phyloP scores from a whole-genome alignment of 2,329 filamentous ascomycete genomes.

The Xylaria sp. region DNA sequence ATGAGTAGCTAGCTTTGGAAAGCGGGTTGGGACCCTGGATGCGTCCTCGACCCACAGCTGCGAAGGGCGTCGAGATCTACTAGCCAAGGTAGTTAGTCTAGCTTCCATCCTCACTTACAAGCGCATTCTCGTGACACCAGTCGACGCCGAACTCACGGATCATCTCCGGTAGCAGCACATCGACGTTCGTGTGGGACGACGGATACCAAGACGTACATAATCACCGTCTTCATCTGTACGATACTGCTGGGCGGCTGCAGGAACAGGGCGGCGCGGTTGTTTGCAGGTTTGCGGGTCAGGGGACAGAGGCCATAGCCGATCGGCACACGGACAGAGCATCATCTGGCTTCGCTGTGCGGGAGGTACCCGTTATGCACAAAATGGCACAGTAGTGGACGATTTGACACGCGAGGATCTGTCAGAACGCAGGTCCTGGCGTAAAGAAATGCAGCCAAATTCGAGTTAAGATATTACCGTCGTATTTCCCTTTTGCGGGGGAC shows the following conservation, averaged over 20 bases:
- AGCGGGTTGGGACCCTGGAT: conserved; percentile 22
- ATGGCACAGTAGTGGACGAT: conserved; percentile 26
- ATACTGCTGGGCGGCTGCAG: conserved; percentile 36
- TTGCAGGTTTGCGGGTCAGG: conserved; percentile 37
- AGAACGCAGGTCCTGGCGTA: conserved; percentile 23
- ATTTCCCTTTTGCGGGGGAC: conserved; percentile 27
- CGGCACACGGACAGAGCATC: conserved; percentile 30
- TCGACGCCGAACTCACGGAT: conserved; percentile 29
- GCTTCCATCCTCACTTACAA: conserved; percentile 11
- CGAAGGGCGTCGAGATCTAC: conserved; percentile 15
- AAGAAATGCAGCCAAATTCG: conserved; percentile 17
- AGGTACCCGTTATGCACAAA: conserved; percentile 27
- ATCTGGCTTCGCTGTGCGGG: conserved; percentile 23
- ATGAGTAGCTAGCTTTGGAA: conserved; percentile 45
- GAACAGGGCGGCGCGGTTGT: conserved; percentile 32
- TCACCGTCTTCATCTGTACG: conserved; percentile 33
- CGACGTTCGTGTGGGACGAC: conserved; percentile 26
- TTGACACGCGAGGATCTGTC: conserved; percentile 23
- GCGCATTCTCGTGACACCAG: conserved; percentile 26
- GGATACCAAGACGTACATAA: conserved; percentile 24
- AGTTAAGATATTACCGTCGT: conserved; percentile 20
- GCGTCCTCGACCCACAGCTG: conserved; percentile 31
- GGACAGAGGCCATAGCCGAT: conserved; percentile 35
- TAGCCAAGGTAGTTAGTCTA: conserved; percentile 16
- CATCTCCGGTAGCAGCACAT: conserved; percentile 12